phyloP scores from a whole-genome alignment of 495 filamentous ascomycete species.

The Aspergillus sparsus region DNA sequence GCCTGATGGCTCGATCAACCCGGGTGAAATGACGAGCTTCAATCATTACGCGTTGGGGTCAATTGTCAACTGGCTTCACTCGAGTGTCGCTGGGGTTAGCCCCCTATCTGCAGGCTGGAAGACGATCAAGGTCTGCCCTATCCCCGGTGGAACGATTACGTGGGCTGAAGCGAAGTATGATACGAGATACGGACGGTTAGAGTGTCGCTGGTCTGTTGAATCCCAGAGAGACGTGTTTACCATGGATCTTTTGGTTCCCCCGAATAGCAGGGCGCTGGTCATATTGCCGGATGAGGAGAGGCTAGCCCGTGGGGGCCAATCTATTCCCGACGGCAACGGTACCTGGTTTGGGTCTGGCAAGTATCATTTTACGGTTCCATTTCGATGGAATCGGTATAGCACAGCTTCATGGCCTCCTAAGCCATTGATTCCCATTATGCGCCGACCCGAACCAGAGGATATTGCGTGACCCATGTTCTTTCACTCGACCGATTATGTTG shows the following conservation, averaged over 20 bases:
- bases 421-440: constrained; percentile 21
- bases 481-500: too few relatives aligned
- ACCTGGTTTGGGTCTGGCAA: constrained; percentile 29
- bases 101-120: constrained; percentile 33
- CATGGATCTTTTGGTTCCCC: constrained; percentile 32
- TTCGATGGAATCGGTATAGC: constrained; percentile 7
- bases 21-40: constrained; percentile 58
- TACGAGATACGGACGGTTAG: constrained; percentile 31
- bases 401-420: constrained; percentile 18
- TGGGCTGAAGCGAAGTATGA: constrained; percentile 29
- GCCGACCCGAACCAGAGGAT: constrained; percentile 12
- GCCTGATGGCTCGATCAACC: constrained; percentile 53
- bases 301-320: neutral
- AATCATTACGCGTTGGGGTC: constrained; percentile 54
- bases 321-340: neutral
- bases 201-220: constrained; percentile 27
- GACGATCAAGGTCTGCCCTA: constrained; percentile 26
- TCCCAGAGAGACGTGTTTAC: constrained; percentile 17
- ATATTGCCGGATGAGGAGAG: constrained; percentile 25
- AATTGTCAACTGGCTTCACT: constrained; percentile 38
- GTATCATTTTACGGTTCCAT: constrained; percentile 14
- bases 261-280: constrained; percentile 30
- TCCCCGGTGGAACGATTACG: constrained; percentile 30
- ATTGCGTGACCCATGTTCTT: constrained; percentile 13
- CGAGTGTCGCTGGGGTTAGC: constrained; percentile 30